Evolutionary conservation across 179 eudicot species (phyloP).

Genomic region (Patellifolia procumbens): DNA sequence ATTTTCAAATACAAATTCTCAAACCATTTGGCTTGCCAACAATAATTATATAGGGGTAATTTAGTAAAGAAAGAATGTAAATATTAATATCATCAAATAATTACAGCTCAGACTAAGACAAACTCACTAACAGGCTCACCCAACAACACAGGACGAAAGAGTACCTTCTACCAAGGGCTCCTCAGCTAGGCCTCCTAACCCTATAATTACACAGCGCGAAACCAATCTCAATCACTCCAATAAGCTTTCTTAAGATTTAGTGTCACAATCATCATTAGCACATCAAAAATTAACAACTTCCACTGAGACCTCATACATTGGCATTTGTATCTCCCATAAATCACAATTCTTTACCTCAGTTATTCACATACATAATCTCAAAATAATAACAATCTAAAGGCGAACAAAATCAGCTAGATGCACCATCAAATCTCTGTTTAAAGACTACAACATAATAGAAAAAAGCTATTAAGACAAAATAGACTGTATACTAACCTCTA

Average conservation of each 20-base stretch:
- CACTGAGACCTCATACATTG: neutral
- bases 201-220: neutral
- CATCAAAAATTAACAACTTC: neutral
- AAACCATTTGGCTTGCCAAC: neutral
- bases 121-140: neutral
- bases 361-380: neutral
- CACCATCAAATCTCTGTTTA: conserved; percentile 1
- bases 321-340: neutral
- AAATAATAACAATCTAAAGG: no score
- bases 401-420: neutral
- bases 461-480: neutral
- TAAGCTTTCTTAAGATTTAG: neutral
- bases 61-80: neutral
- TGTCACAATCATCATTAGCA: neutral
- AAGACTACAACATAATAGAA: neutral
- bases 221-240: neutral
- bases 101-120: neutral
- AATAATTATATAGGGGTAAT: neutral
- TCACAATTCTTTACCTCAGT: neutral
- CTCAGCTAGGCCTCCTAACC: conserved; percentile 1
- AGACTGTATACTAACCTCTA: neutral
- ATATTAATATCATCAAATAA: neutral
- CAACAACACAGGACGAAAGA: neutral
- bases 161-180: neutral
- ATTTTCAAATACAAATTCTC: neutral